These are phyloP conservation scores for Picochlorum costavermella DNA, from an alignment of 139 green algal genomes.

Conservation along the genomic window DNA sequence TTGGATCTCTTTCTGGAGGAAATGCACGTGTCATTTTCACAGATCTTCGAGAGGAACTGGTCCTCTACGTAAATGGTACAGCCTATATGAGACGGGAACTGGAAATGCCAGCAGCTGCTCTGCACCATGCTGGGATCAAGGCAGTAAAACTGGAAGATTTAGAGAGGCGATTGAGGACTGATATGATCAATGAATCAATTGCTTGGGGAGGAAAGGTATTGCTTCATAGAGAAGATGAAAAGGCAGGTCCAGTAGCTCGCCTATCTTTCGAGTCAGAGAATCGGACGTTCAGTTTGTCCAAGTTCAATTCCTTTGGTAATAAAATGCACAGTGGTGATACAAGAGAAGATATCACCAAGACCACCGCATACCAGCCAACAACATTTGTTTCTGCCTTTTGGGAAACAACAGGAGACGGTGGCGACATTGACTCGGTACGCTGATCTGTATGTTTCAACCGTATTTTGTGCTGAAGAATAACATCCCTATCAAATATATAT, in stretches of 20 bases:
- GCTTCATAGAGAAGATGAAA: constrained; percentile 59
- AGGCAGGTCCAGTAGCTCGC: not conserved
- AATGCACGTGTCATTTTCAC: constrained; percentile 54
- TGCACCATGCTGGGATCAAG: constrained; percentile 68
- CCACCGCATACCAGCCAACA: constrained; percentile 28
- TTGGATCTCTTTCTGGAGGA: constrained; percentile 41
- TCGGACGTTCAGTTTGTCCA: not conserved
- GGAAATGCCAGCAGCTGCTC: constrained; percentile 70
- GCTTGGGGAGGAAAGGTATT: constrained; percentile 57
- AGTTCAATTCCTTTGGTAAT: constrained; percentile 1
- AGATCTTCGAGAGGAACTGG: constrained; percentile 84
- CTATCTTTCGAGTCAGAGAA: not conserved
- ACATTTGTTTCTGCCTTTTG: constrained; percentile 34
- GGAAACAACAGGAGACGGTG: constrained; percentile 31
- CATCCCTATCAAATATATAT: not conserved
- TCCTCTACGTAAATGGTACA: constrained; percentile 68
- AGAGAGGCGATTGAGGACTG: constrained; percentile 37
- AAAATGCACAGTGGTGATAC: not conserved
- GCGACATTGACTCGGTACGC: constrained; percentile 26
- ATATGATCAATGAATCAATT: constrained; percentile 46
- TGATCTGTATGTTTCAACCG: not conserved
- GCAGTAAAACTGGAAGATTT: constrained; percentile 55
- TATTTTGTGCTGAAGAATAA: not conserved
- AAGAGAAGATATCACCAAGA: constrained; percentile 40
- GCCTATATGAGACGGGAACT: constrained; percentile 77